Conservation (phyloP, 495 filamentous ascomycete species). For the Rostrohypoxylon terebratum region DNA sequence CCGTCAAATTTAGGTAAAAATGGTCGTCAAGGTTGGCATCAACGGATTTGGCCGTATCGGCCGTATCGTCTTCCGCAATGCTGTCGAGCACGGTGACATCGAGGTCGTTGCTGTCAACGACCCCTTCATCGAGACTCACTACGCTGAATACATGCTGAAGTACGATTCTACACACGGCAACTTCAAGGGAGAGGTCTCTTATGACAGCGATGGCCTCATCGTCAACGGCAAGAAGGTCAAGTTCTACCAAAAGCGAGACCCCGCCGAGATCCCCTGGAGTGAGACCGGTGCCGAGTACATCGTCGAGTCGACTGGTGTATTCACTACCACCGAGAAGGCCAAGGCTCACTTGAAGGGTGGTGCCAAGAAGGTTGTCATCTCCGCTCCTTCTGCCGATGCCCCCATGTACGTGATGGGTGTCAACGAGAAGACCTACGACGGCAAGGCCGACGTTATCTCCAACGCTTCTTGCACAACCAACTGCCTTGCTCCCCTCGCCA, state of each 20-base stretch:
- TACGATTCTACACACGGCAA: constrained; percentile 96
- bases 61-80: constrained; percentile 83
- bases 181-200: constrained; percentile 91
- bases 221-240: constrained; percentile 96
- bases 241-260: constrained; percentile 96
- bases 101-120: constrained; percentile 97
- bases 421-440: constrained; percentile 93
- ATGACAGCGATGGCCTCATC: constrained; percentile 78
- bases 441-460: constrained; percentile 90
- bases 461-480: constrained; percentile 99
- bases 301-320: constrained; percentile 99
- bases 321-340: constrained; percentile 98
- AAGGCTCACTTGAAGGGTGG: constrained; percentile 96
- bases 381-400: constrained; percentile 97
- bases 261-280: constrained; percentile 89
- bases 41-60: constrained; percentile 99
- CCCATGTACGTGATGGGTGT: constrained; percentile 99
- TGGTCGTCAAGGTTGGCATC: constrained; percentile 84
- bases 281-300: constrained; percentile 93
- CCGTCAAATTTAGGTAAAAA: constrained; percentile 50
- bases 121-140: constrained; percentile 98
- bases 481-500: constrained; percentile 98
- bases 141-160: constrained; percentile 99
- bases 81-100: constrained; percentile 84
- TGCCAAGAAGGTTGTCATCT: constrained; percentile 99